phyloP scores from a whole-genome alignment of 331 rosid species.

The Quercus lobata region DNA sequence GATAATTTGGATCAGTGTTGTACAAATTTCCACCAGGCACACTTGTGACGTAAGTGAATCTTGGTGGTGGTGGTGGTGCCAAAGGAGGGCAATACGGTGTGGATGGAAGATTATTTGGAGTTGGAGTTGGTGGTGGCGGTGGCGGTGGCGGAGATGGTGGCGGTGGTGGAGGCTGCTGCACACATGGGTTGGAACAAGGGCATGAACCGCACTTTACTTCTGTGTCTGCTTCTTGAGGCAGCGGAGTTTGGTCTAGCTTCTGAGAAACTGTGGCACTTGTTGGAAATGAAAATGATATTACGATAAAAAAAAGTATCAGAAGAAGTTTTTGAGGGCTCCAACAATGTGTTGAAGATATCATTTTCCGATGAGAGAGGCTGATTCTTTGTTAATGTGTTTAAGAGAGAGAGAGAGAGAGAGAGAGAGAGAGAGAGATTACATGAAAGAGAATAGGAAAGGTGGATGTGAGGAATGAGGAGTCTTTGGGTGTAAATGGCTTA shows the following conservation, averaged over 20 bases:
- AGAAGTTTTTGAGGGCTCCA: constrained; percentile 20
- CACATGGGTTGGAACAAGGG: constrained; percentile 34
- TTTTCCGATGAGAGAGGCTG: constrained; percentile 19
- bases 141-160: constrained; percentile 28
- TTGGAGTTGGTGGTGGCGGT: constrained; percentile 16
- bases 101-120: neutral
- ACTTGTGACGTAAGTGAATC: constrained; percentile 42
- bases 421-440: constrained; percentile 17
- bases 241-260: constrained; percentile 29
- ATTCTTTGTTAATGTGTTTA: constrained; percentile 4
- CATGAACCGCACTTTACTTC: constrained; percentile 52
- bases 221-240: constrained; percentile 18
- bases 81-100: constrained; percentile 16
- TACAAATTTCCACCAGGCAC: constrained; percentile 23
- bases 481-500: neutral
- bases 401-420: constrained; percentile 6
- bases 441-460: constrained; percentile 9
- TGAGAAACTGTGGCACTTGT: constrained; percentile 13
- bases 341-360: constrained; percentile 22
- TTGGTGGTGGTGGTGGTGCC: constrained; percentile 60
- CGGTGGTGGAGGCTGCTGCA: constrained; percentile 17
- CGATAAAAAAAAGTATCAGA: constrained; percentile 9
- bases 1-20: neutral
- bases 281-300: constrained; percentile 18
- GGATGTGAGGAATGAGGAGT: neutral